Evolutionary conservation across 2,329 filamentous ascomycete genomes (phyloP).

Genomic region (Diplodia corticola): DNA sequence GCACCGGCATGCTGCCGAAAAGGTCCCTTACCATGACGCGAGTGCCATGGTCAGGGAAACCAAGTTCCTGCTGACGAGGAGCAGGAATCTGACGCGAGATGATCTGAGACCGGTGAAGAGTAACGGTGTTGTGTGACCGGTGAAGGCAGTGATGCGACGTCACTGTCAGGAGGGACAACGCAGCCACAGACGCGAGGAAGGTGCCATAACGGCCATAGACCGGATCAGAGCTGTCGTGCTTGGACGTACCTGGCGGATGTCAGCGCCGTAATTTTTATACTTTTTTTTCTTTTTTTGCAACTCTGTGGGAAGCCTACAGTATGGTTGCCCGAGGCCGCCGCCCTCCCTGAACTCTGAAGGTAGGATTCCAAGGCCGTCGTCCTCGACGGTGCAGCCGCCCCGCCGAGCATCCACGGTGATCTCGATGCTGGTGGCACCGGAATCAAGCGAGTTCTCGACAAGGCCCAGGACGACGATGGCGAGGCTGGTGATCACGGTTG

Average conservation of each 20-base stretch:
- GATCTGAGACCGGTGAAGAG: slow-evolving; percentile 68
- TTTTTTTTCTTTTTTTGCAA: slow-evolving; percentile 24
- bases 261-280: slow-evolving; percentile 24
- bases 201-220: slow-evolving; percentile 68
- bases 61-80: slow-evolving; percentile 57
- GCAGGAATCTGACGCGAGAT: slow-evolving; percentile 66
- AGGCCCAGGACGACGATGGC: slow-evolving; percentile 71
- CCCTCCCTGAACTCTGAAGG: slow-evolving; percentile 68
- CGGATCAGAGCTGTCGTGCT: slow-evolving; percentile 48
- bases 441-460: slow-evolving; percentile 82
- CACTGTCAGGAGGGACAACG: slow-evolving; percentile 74
- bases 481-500: slow-evolving; percentile 73
- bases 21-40: slow-evolving; percentile 74
- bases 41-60: slow-evolving; percentile 67
- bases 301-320: slow-evolving; percentile 58
- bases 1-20: slow-evolving; percentile 88
- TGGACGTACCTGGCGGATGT: slow-evolving; percentile 70
- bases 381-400: slow-evolving; percentile 77
- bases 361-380: slow-evolving; percentile 78
- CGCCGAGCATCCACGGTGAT: slow-evolving; percentile 72
- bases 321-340: slow-evolving; percentile 71
- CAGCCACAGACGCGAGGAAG: slow-evolving; percentile 75
- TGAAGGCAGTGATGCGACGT: slow-evolving; percentile 67
- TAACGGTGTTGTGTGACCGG: slow-evolving; percentile 63
- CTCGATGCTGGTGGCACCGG: slow-evolving; percentile 66